phyloP scores from a whole-genome alignment of 2,329 filamentous ascomycete genomes.

The Alternaria atra region DNA sequence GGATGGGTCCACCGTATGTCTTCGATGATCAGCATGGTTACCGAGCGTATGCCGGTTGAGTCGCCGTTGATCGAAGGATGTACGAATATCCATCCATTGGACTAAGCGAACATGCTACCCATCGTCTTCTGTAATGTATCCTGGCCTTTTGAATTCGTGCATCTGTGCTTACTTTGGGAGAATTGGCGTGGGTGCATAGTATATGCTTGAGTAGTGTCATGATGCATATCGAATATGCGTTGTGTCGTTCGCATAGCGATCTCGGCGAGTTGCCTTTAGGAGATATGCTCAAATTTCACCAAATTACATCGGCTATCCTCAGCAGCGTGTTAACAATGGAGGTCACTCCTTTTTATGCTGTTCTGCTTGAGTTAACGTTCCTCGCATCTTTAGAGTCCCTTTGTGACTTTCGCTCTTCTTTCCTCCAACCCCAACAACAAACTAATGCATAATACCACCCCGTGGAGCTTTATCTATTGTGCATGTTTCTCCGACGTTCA shows the following conservation, averaged over 20 bases:
- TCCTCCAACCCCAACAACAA: not conserved
- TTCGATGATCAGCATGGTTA: slow-evolving; percentile 20
- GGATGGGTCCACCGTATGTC: slow-evolving; percentile 9
- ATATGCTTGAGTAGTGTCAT: not conserved
- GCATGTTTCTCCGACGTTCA: not conserved
- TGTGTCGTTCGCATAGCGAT: not conserved
- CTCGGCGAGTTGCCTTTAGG: not conserved
- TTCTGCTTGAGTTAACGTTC: not conserved
- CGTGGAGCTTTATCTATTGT: not conserved
- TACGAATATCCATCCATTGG: not conserved
- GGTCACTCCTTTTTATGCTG: not conserved
- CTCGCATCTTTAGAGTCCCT: not conserved
- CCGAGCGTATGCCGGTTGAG: slow-evolving; percentile 16
- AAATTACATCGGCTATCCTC: not conserved
- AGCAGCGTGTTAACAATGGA: not conserved
- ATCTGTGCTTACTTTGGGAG: not conserved
- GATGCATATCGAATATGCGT: not conserved
- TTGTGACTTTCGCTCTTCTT: not conserved
- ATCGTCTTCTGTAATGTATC: not conserved
- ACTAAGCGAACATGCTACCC: not conserved
- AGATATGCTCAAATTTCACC: not conserved
- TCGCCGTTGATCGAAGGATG: not conserved
- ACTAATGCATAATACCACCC: not conserved
- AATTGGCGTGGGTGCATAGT: not conserved
- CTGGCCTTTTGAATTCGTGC: not conserved